phyloP scores from a whole-genome alignment of 257 asterid genomes.

The Salvia miltiorrhiza region DNA sequence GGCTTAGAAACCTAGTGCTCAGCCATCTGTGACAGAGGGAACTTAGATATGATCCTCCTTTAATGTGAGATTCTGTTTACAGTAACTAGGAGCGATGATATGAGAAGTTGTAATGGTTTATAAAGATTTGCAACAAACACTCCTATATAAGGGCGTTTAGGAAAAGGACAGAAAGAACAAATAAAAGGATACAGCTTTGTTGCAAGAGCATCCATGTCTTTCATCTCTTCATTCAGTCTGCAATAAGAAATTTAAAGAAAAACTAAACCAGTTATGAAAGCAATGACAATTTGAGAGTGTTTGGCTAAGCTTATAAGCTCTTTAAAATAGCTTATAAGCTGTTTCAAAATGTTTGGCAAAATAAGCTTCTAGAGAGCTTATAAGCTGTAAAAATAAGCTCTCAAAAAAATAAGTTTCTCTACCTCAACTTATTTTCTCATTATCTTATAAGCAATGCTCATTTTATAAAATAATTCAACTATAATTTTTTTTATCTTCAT shows the following conservation, averaged over 20 bases:
- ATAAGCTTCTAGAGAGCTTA: too few relatives aligned
- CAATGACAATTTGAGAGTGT: too few relatives aligned
- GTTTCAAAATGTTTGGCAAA: too few relatives aligned
- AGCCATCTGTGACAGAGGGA: neutral
- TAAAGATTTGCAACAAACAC: neutral
- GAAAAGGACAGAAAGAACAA: neutral
- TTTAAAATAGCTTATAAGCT: too few relatives aligned
- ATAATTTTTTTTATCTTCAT: too few relatives aligned
- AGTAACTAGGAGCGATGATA: too few relatives aligned
- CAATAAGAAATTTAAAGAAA: conserved; percentile 20
- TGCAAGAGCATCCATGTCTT: conserved; percentile 73
- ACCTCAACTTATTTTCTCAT: too few relatives aligned
- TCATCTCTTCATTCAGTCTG: conserved; percentile 96
- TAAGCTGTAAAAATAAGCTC: too few relatives aligned
- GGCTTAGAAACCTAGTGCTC: neutral
- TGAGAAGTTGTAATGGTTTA: neutral
- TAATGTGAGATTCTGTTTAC: neutral
- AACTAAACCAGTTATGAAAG: neutral
- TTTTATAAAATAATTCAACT: too few relatives aligned
- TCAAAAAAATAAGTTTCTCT: too few relatives aligned
- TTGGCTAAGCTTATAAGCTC: too few relatives aligned
- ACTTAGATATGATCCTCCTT: neutral
- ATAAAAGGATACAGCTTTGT: conserved; percentile 83
- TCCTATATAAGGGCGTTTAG: neutral
- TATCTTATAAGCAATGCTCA: too few relatives aligned